Conservation (phyloP, 192 early-diverging fungal genomes). For the Jimgerdemannia lactiflua region DNA sequence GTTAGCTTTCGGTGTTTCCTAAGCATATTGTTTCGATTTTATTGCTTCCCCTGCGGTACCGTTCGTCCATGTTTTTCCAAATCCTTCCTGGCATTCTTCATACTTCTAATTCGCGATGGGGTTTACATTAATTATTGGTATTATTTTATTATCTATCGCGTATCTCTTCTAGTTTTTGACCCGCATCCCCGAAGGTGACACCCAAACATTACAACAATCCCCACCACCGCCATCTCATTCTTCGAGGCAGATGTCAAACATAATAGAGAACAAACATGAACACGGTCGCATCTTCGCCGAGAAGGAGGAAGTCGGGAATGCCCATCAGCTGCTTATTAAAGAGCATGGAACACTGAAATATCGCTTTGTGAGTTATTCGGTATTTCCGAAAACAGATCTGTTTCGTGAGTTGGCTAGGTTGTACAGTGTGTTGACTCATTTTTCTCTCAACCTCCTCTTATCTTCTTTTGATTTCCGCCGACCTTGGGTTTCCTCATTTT, state of each 20-base stretch:
- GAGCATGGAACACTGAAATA: conserved; percentile 48
- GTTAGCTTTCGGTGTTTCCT: too few species aligned
- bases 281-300: conserved; percentile 45
- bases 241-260: not conserved
- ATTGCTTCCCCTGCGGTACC: too few species aligned
- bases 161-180: conserved; percentile 20
- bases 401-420: not conserved
- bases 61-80: too few species aligned
- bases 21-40: too few species aligned
- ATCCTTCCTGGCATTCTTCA: too few species aligned
- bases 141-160: too few species aligned
- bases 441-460: conserved; percentile 18
- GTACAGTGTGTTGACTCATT: conserved; percentile 22
- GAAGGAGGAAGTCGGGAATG: conserved; percentile 58
- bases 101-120: too few species aligned
- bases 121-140: too few species aligned
- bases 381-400: too few species aligned
- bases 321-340: conserved; percentile 40
- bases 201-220: not conserved
- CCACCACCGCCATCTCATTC: not conserved
- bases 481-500: too few species aligned
- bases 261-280: conserved; percentile 1
- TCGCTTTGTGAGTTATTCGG: conserved; percentile 34
- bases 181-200: not conserved
- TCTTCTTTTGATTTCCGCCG: conserved; percentile 12